Conservation (phyloP, 495 filamentous ascomycete genomes). For the Tuber aestivum region DNA sequence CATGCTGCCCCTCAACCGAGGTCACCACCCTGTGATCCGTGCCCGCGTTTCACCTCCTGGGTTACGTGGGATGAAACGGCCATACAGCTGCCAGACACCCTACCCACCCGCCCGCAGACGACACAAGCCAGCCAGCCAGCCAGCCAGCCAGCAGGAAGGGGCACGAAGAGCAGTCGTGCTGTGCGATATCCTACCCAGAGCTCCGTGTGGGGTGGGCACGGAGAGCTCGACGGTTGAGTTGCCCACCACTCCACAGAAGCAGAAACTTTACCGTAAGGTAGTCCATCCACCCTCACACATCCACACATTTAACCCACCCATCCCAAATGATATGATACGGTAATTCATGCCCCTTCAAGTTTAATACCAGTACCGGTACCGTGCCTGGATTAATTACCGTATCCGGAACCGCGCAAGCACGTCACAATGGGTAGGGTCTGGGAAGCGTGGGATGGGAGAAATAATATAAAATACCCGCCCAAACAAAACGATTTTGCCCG, state of each 20-base stretch:
- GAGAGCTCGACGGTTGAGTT: not conserved
- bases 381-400: not conserved
- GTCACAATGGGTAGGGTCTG: not conserved
- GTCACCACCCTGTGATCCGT: slow-evolving; percentile 39
- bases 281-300: not conserved
- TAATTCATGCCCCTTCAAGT: not conserved
- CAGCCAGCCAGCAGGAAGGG: not conserved
- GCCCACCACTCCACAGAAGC: not conserved
- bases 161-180: not conserved
- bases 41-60: slow-evolving; percentile 35
- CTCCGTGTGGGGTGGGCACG: not conserved
- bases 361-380: not conserved
- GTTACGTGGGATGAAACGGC: slow-evolving; percentile 26
- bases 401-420: not conserved
- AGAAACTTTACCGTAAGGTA: no score
- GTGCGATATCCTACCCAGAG: not conserved
- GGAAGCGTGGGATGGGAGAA: slow-evolving; percentile 1
- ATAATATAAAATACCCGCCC: not conserved
- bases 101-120: not conserved
- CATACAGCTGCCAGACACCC: slow-evolving; percentile 7
- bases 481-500: not conserved
- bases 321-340: not conserved
- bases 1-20: slow-evolving; percentile 24
- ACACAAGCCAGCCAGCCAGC: no score
- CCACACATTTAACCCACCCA: not conserved